Evolutionary conservation across 345 rosid species (phyloP), one percentile per base, ranked within the genome.

Genomic region (Sisymbrium altissimum): DNA sequence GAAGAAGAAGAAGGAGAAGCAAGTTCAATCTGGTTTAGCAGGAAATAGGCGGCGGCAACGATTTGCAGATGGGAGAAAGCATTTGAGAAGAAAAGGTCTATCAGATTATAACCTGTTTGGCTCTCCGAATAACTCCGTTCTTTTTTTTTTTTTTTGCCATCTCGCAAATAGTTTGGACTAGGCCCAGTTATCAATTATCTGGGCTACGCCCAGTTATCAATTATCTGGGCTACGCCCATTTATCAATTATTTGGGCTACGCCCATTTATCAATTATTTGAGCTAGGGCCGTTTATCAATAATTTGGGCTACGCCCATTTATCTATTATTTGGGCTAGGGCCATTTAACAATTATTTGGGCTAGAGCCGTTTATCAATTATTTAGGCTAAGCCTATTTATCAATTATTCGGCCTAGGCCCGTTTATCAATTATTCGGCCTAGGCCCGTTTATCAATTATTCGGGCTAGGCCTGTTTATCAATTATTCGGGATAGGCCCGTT

Each of bases 31-130:
- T 55, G 66, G 53, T 21, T 55, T 32, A 33, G 4, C 55, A 70
- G 71, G 46, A 64, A 44, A 57, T 49, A 35, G 68, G 68, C 81
- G 81, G 77, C 77, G 73, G 73, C 50, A 72, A 71, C 75, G 49
- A 71, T 78, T 55, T 64, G 73, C 57, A 30, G 68, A 71, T 56
- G 72, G 54, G 32, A 21, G 62, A 39, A 18, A 36, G 35, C 27
- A 6, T 13, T 33, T 61, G 32, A 64, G 76, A 57, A 64, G 73
- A 66, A 65, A 23, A 30, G 71, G 55, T 68, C 73, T 75, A 59
- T 59, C 68, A 74, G 73, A 50, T 30, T 67, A 7, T 40, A 19
- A 7, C 39, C 53, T n/a, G 68, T 67, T 67, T 67, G 78, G 68
- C 32, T 75, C 4, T 23, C 50, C 27, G 61, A 46, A 29, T 58